Evolutionary conservation across 495 filamentous ascomycete genomes (phyloP).

Genomic region (Daldinia loculata): DNA sequence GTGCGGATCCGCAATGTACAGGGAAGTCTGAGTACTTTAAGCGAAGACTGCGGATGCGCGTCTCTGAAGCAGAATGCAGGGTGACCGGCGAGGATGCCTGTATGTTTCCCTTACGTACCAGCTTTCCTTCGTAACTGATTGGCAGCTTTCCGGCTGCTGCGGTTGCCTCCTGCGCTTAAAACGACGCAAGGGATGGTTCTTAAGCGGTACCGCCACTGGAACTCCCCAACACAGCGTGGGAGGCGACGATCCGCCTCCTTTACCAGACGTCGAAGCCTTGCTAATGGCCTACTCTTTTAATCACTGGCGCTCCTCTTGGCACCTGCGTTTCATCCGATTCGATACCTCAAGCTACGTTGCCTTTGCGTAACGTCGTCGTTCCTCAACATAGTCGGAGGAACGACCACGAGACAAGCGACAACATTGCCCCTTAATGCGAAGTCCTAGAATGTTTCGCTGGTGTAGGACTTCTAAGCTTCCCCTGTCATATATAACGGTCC

Average conservation of each 20-base stretch:
- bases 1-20: not conserved
- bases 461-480: not conserved
- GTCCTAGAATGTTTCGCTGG: not conserved
- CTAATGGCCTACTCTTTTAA: not conserved
- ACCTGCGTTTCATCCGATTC: conserved; percentile 7
- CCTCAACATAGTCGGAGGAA: not conserved
- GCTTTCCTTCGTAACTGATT: conserved; percentile 15
- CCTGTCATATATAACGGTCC: not conserved
- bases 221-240: conserved; percentile 9
- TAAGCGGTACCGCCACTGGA: conserved; percentile 10
- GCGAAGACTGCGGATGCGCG: not conserved
- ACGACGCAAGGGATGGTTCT: conserved; percentile 33
- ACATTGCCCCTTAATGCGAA: not conserved
- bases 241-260: conserved; percentile 9
- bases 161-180: conserved; percentile 5
- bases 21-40: not conserved
- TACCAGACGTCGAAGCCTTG: conserved; percentile 5
- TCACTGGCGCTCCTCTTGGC: not conserved
- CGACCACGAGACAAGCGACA: not conserved
- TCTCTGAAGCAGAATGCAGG: not conserved
- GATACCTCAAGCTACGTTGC: not conserved
- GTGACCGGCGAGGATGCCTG: conserved; percentile 4
- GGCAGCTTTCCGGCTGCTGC: not conserved
- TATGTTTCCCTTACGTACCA: conserved; percentile 31
- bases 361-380: not conserved